phyloP scores from a whole-genome alignment of 2,329 filamentous ascomycete genomes.

The Trichocomaceae sp. region DNA sequence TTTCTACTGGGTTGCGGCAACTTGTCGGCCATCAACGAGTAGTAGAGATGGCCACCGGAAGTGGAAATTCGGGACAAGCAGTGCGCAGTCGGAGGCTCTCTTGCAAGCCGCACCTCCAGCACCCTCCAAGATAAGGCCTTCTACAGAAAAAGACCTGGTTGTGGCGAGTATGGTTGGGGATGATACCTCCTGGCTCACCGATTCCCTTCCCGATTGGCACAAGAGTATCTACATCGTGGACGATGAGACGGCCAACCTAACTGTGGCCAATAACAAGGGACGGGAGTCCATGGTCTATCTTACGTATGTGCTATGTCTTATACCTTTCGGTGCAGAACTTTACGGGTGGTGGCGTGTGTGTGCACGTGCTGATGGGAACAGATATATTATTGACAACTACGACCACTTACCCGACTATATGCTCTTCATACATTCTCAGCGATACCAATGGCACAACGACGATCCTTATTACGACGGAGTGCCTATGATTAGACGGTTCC shows the following conservation, averaged over 20 bases:
- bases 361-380: slow-evolving; percentile 13
- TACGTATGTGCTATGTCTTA: slow-evolving; percentile 25
- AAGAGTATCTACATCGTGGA: slow-evolving; percentile 53
- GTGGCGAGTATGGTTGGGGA: slow-evolving; percentile 36
- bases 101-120: slow-evolving; percentile 1
- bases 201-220: slow-evolving; percentile 42
- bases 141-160: slow-evolving; percentile 27
- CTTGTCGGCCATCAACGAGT: background rate
- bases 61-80: too few species aligned
- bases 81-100: background rate
- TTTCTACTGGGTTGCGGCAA: slow-evolving; percentile 6
- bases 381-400: slow-evolving; percentile 41
- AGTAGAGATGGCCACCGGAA: too few species aligned
- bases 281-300: slow-evolving; percentile 41
- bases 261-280: slow-evolving; percentile 42
- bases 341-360: background rate
- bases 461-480: slow-evolving; percentile 48
- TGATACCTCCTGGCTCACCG: slow-evolving; percentile 35
- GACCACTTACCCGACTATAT: slow-evolving; percentile 35
- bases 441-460: slow-evolving; percentile 46
- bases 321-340: background rate
- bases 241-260: slow-evolving; percentile 42
- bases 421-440: slow-evolving; percentile 36
- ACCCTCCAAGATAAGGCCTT: background rate
- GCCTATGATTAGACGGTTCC: slow-evolving; percentile 44